Evolutionary conservation across 331 rosid genomes (phyloP).

Genomic region (Pyrus hybrid): DNA sequence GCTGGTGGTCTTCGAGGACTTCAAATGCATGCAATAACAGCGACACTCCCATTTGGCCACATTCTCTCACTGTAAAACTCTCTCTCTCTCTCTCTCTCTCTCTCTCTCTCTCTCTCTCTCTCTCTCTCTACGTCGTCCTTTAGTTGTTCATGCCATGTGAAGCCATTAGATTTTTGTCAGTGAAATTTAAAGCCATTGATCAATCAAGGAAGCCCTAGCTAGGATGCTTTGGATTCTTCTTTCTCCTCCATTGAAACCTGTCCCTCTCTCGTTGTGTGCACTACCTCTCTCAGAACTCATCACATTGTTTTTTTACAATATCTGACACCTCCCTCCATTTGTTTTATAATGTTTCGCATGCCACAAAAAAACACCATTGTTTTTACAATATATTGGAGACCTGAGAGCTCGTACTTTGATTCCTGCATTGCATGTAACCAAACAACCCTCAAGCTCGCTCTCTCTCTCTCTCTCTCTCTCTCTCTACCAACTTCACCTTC

Average conservation of each 20-base stretch:
- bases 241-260: neutral
- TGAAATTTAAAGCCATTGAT: neutral
- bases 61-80: neutral
- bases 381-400: slow-evolving; percentile 7
- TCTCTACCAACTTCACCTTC: neutral
- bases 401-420: neutral
- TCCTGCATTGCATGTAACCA: neutral
- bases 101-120: too few species aligned
- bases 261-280: neutral
- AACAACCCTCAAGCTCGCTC: too few species aligned
- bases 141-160: slow-evolving; percentile 17
- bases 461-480: too few species aligned
- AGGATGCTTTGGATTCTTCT: slow-evolving; percentile 16
- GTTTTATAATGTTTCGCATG: slow-evolving; percentile 6
- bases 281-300: neutral
- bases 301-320: slow-evolving; percentile 7
- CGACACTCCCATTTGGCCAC: neutral
- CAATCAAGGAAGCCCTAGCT: slow-evolving; percentile 1
- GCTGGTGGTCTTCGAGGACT: slow-evolving; percentile 19
- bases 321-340: slow-evolving; percentile 8
- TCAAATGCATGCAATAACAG: neutral
- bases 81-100: too few species aligned
- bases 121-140: too few species aligned
- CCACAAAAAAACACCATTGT: neutral
- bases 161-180: slow-evolving; percentile 17